phyloP scores from a whole-genome alignment of 805 yeast species.

The Sugiyamaella floridensis region DNA sequence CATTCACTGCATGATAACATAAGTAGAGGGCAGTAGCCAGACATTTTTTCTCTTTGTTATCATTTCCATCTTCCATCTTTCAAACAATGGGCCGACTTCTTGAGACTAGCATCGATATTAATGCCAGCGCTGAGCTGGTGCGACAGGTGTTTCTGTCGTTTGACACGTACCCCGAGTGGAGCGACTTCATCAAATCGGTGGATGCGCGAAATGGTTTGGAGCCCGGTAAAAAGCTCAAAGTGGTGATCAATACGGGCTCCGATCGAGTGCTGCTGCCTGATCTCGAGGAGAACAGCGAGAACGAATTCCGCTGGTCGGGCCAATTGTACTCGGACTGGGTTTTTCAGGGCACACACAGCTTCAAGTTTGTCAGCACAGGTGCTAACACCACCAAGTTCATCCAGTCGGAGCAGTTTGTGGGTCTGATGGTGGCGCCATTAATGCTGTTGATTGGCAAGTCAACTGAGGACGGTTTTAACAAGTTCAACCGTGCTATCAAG shows the following conservation, averaged over 20 bases:
- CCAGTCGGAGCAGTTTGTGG: conserved; percentile 1
- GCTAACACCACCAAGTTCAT: background rate
- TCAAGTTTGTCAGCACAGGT: conserved; percentile 2
- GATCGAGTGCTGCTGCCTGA: conserved; percentile 1
- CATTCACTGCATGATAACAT: too few relatives aligned
- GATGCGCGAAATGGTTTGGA: background rate
- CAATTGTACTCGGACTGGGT: background rate
- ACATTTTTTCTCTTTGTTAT: background rate
- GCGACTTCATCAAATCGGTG: conserved; percentile 1
- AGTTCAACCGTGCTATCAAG: conserved; percentile 4
- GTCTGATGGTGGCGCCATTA: background rate
- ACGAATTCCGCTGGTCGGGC: conserved; percentile 1
- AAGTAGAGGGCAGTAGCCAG: background rate
- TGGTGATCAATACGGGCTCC: background rate
- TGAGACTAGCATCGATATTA: conserved; percentile 4
- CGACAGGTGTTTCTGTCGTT: conserved; percentile 6
- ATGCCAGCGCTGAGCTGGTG: conserved; percentile 5
- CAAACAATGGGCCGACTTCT: background rate
- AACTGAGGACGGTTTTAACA: conserved; percentile 1
- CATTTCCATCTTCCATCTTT: background rate
- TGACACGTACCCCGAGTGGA: conserved; percentile 5
- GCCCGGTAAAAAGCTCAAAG: background rate
- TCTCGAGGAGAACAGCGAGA: conserved; percentile 1
- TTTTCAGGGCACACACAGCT: conserved; percentile 5
- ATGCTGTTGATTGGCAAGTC: background rate